Percentiles rank a stretch among this genome's conserved stretches.
These are phyloP conservation scores for Trichoderma sp. DNA, from an alignment of 2,329 filamentous ascomycete genomes.

Conservation along the genomic window DNA sequence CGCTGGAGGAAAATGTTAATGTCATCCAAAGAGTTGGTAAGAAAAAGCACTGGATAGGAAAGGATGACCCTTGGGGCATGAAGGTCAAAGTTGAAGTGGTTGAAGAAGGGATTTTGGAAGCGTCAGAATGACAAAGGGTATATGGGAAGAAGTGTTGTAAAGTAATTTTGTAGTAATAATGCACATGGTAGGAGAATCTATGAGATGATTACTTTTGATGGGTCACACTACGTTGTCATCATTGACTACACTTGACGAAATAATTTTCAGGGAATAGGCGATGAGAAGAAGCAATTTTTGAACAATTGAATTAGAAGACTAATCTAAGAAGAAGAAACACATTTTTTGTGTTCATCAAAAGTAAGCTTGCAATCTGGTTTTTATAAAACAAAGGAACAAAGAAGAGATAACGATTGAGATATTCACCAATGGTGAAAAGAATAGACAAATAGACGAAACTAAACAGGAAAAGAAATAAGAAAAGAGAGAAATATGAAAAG, in stretches of 20 bases:
- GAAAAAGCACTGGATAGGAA: slow-evolving; percentile 56
- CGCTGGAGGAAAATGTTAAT: slow-evolving; percentile 42
- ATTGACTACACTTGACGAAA: not conserved
- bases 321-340: not conserved
- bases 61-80: slow-evolving; percentile 42
- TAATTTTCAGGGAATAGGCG: not conserved
- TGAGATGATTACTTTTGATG: not conserved
- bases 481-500: not conserved
- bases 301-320: not conserved
- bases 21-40: slow-evolving; percentile 59
- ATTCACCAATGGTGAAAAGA: not conserved
- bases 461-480: not conserved
- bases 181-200: not conserved
- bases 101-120: slow-evolving; percentile 36
- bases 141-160: no score
- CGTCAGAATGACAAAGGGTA: not conserved
- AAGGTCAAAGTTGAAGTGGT: slow-evolving; percentile 41
- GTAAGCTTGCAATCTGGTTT: not conserved
- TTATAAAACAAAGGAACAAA: not conserved
- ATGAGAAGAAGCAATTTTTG: not conserved
- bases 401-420: not conserved
- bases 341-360: not conserved
- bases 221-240: not conserved
- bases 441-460: not conserved
- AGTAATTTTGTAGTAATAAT: not conserved